Evolutionary conservation across 495 filamentous ascomycete genomes (phyloP).

Genomic region (Tuber indicum): DNA sequence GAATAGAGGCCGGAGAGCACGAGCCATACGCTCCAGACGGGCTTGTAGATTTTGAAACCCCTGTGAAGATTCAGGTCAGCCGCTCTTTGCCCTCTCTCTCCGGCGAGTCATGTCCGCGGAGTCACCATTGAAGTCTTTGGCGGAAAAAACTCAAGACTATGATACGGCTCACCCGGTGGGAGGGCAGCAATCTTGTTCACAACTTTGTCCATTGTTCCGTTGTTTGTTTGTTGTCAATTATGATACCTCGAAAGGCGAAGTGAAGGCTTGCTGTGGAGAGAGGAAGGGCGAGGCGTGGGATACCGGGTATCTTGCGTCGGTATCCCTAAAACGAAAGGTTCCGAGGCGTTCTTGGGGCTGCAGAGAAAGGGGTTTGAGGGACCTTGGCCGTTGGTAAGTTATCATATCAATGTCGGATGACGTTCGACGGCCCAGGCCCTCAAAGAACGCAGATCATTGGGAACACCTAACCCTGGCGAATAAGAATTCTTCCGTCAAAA

Average conservation of each 20-base stretch:
- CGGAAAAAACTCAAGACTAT: conserved; percentile 98
- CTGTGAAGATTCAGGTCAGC: conserved; percentile 43
- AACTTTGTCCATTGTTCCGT: conserved; percentile 69
- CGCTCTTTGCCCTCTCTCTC: not conserved
- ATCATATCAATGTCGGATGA: not conserved
- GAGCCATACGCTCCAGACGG: conserved; percentile 91
- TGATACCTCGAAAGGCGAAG: not conserved
- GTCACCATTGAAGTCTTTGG: conserved; percentile 84
- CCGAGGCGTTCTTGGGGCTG: not conserved
- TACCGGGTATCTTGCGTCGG: not conserved
- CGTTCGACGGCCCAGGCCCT: not conserved
- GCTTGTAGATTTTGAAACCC: conserved; percentile 86
- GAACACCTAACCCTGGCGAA: not conserved
- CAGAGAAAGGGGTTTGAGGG: not conserved
- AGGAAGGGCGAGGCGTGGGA: not conserved
- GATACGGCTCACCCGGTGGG: conserved; percentile 72
- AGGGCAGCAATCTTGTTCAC: conserved; percentile 93
- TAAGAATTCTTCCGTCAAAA: not conserved
- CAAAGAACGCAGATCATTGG: not conserved
- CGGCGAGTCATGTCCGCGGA: not conserved
- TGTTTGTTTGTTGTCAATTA: conserved; percentile 4
- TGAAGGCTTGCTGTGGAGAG: not conserved
- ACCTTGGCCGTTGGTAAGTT: not conserved
- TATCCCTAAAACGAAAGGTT: not conserved
- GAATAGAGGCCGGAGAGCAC: conserved; percentile 81